Percentiles rank a stretch among this genome's conserved stretches.
phyloP scores from a whole-genome alignment of 352 stramenopile genomes.

The Globisporangium nunn region DNA sequence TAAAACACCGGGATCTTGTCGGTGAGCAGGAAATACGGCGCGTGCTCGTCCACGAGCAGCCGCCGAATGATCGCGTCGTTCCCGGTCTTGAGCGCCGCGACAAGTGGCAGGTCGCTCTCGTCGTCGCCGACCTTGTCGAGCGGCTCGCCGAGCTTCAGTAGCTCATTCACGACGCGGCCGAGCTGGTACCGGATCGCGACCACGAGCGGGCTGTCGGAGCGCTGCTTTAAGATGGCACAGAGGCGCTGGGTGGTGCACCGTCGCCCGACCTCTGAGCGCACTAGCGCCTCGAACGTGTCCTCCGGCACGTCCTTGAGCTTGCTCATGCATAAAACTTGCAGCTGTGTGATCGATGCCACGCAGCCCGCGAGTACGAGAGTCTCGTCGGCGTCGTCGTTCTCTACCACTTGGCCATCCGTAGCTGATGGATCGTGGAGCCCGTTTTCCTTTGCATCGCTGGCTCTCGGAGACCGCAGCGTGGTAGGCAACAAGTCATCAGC shows the following conservation, averaged over 20 bases:
- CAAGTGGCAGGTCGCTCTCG: slow-evolving; percentile 56
- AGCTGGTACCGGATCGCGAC: slow-evolving; percentile 77
- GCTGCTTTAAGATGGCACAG: slow-evolving; percentile 49
- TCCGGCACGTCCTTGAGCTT: slow-evolving; percentile 47
- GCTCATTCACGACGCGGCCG: slow-evolving; percentile 69
- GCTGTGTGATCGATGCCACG: slow-evolving; percentile 15
- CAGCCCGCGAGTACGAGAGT: slow-evolving; percentile 8
- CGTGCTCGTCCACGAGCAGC: slow-evolving; percentile 58
- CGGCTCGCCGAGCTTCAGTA: slow-evolving; percentile 45
- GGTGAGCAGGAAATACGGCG: slow-evolving; percentile 65
- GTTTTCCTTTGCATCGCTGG: not conserved
- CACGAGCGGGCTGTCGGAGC: slow-evolving; percentile 58
- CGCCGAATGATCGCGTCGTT: slow-evolving; percentile 75
- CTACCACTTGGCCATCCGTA: not conserved
- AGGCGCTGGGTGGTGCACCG: slow-evolving; percentile 63
- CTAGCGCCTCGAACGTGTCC: slow-evolving; percentile 37
- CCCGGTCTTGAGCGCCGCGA: slow-evolving; percentile 55
- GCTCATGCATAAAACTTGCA: slow-evolving; percentile 51
- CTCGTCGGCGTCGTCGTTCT: slow-evolving; percentile 2
- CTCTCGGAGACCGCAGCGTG: not conserved
- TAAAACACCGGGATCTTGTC: slow-evolving; percentile 77
- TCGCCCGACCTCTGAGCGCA: slow-evolving; percentile 55
- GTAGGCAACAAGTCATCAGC: not conserved
- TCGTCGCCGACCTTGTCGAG: slow-evolving; percentile 37
- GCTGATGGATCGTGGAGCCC: slow-evolving; percentile 1